Evolutionary conservation across 2,329 filamentous ascomycete genomes (phyloP).

Genomic region (Alternaria panax): DNA sequence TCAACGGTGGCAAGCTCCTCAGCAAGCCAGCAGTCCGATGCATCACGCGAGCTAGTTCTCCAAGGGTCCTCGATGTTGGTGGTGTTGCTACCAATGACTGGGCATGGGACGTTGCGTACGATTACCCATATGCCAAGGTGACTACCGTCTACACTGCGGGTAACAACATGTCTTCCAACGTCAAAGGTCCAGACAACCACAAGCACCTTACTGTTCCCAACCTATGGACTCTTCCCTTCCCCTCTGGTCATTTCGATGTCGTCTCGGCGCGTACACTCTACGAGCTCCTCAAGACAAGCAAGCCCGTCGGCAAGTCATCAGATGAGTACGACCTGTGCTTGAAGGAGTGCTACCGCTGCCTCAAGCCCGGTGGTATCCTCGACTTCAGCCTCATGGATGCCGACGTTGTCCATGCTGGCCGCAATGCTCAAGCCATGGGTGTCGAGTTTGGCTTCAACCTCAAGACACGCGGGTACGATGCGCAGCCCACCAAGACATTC

Average conservation of each 20-base stretch:
- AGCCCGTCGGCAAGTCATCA: constrained; percentile 55
- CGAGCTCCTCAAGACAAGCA: constrained; percentile 74
- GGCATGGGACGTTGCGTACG: constrained; percentile 91
- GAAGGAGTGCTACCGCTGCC: constrained; percentile 83
- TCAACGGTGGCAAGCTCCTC: constrained; percentile 68
- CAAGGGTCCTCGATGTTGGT: constrained; percentile 83
- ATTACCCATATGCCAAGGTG: constrained; percentile 84
- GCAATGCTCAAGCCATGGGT: constrained; percentile 78
- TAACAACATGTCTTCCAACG: constrained; percentile 54
- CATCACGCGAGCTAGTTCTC: constrained; percentile 66
- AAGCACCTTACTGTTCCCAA: constrained; percentile 79
- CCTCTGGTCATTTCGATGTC: constrained; percentile 85
- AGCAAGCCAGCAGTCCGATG: constrained; percentile 56
- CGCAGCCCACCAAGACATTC: constrained; percentile 81
- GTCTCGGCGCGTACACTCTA: constrained; percentile 89
- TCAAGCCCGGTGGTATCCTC: constrained; percentile 91
- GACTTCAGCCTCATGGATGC: constrained; percentile 92
- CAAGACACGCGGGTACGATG: constrained; percentile 88
- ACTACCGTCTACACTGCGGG: constrained; percentile 78
- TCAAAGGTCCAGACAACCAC: constrained; percentile 85
- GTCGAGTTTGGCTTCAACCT: constrained; percentile 93
- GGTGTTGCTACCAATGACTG: constrained; percentile 88
- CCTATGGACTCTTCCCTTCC: constrained; percentile 84
- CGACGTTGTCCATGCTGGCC: constrained; percentile 85
- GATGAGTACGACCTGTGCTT: constrained; percentile 92